Percentiles rank a stretch among this genome's conserved stretches.
Evolutionary conservation across 2,329 filamentous ascomycete genomes (phyloP).

Genomic region (Botrytis tulipae): DNA sequence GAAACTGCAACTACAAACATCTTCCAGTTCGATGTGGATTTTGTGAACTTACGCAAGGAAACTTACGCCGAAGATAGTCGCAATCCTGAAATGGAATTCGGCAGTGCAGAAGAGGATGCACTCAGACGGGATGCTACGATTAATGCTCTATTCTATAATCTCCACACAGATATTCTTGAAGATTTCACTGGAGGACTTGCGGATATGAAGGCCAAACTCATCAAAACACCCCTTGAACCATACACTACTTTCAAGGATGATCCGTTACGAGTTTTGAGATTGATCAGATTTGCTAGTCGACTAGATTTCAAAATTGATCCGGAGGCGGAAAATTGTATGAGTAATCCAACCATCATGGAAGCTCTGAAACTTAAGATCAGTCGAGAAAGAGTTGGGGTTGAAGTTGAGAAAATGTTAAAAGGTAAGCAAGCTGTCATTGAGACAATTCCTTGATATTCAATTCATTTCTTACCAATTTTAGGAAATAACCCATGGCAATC

Average conservation of each 20-base stretch:
- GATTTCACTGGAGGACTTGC: constrained; percentile 79
- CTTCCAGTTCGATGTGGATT: constrained; percentile 83
- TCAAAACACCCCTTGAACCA: constrained; percentile 83
- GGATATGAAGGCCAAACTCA: constrained; percentile 70
- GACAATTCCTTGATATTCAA: background rate
- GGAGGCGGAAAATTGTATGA: constrained; percentile 70
- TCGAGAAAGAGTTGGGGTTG: constrained; percentile 80
- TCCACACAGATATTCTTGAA: constrained; percentile 75
- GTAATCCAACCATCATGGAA: constrained; percentile 69
- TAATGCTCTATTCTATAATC: constrained; percentile 94
- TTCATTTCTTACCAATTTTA: constrained; percentile 32
- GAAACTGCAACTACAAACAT: constrained; percentile 87
- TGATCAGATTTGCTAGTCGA: constrained; percentile 87
- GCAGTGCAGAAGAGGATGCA: constrained; percentile 87
- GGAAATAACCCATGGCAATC: constrained; percentile 60
- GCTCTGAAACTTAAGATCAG: constrained; percentile 88
- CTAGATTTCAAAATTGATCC: constrained; percentile 76
- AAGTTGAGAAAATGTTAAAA: constrained; percentile 88
- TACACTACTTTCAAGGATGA: constrained; percentile 94
- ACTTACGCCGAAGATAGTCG: constrained; percentile 86
- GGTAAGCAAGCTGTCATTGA: constrained; percentile 45
- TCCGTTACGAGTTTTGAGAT: constrained; percentile 78
- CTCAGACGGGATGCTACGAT: constrained; percentile 86
- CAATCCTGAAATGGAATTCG: constrained; percentile 91
- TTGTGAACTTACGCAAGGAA: constrained; percentile 92